Conservation (phyloP, 345 rosid species). For the Murraya koenigii region DNA sequence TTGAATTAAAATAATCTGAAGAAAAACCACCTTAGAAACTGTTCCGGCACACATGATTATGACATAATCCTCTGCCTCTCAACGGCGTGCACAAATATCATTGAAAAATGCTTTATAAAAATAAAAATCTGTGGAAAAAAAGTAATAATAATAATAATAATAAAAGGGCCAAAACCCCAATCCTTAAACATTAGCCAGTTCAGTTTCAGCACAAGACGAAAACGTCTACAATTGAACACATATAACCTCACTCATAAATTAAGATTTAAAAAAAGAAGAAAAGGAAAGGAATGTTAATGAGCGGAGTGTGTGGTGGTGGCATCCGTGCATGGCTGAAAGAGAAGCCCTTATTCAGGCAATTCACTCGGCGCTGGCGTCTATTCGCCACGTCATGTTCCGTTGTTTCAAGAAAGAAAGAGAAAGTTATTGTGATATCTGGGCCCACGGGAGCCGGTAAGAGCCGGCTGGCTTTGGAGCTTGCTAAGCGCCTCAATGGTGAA, state of each 20-base stretch:
- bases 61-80: no score
- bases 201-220: not conserved
- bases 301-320: slow-evolving; percentile 34
- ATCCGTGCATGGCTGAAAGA: slow-evolving; percentile 38
- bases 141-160: not conserved
- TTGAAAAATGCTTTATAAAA: no score
- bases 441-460: slow-evolving; percentile 93
- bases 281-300: slow-evolving; percentile 32
- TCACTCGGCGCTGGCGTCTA: slow-evolving; percentile 33
- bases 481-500: slow-evolving; percentile 86
- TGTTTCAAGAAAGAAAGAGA: slow-evolving; percentile 42
- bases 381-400: slow-evolving; percentile 32
- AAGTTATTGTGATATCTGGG: slow-evolving; percentile 82
- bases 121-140: not conserved
- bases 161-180: not conserved
- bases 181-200: slow-evolving; percentile 2
- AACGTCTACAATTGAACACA: no score
- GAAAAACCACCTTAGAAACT: no score
- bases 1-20: no score
- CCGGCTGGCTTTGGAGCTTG: slow-evolving; percentile 84
- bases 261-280: no score
- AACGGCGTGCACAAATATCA: no score
- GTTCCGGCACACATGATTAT: no score
- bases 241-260: no score
- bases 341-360: slow-evolving; percentile 23